A percentile compares a stretch with the other conserved stretches of the same genome.
Conservation (phyloP, 345 rosid species). For the Excoecaria cochinchinensis region DNA sequence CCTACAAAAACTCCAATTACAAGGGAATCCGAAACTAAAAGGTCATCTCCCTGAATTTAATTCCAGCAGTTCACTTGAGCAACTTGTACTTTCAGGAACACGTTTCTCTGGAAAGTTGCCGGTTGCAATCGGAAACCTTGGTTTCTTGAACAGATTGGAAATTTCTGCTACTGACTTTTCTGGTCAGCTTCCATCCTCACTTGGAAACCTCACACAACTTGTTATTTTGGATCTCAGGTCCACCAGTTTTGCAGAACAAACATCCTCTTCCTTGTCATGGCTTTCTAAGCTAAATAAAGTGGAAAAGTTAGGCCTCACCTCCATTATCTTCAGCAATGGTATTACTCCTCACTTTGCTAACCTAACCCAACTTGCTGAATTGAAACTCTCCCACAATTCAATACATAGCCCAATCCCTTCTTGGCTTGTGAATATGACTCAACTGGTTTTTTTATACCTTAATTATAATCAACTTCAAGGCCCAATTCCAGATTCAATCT, state of each 20-base stretch:
- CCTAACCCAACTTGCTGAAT: background rate
- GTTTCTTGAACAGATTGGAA: background rate
- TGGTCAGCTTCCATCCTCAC: conserved; percentile 5
- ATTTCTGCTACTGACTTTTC: background rate
- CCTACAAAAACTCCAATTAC: background rate
- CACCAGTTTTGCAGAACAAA: background rate
- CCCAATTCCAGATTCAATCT: background rate
- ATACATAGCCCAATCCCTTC: background rate
- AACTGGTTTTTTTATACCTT: background rate
- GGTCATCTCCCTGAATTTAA: conserved; percentile 17
- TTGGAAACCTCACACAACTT: background rate
- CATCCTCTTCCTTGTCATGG: background rate
- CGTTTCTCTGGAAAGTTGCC: conserved; percentile 7
- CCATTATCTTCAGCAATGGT: background rate
- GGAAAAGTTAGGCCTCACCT: background rate
- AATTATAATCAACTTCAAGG: background rate
- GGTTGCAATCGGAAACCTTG: conserved; percentile 11
- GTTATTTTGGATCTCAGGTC: background rate
- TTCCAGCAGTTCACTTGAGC: conserved; percentile 9
- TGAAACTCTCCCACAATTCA: background rate
- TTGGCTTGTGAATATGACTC: background rate
- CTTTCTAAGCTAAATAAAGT: background rate
- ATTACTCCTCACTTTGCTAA: background rate
- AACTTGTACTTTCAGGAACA: background rate
- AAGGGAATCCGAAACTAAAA: background rate